Base-by-base conservation (phyloP, 441 rosid genomes). In the Erodium trifolium region DNA sequence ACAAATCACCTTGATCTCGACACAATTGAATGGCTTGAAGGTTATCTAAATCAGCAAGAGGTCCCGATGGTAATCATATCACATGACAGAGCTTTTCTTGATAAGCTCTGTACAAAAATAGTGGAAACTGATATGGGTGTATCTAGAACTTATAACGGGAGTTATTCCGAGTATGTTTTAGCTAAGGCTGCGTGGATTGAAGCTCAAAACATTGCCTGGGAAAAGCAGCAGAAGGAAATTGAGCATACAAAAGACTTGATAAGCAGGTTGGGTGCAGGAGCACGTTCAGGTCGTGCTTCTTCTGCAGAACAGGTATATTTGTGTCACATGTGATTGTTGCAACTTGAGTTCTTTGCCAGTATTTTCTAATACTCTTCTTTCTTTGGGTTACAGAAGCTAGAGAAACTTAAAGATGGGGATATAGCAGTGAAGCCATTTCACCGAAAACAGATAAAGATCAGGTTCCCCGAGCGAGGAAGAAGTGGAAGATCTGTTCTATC, bases 81-180 rank as follows among this genome's bases (percentile, higher is more conserved):
- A 62, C 97, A 93, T 37, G 98, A 93, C 82, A 77, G 98, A 69
- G 98, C 98, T 41, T 91, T 93, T 75, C 94, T 93, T 70, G 98
- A 93, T 84, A 92, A 89, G 77, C 77, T 93, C 47, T 93, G 98
- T 78, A 89, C 97, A 0, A 93, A 93, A 76, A 91, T 93, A 74
- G 97, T 91, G 76, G 98, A 93, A 82, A 93, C 94, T 27, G 98
- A 93, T 62, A 85, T 87, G 94, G 98, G 98, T 67, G 90, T 91
- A 37, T 86, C 97, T 5, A 84, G 90, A 77, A 89, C 98, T 0
- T 90, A 75, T 14, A 86, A 78, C 67, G 97, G 98, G 67, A 93
- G 89, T 69, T 93, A 93, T 79, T 93, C 98, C 70, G 91, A 87
- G 81, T 93, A 85, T 66, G 75, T 91, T 11, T 35, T 82, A 51